Conservation (phyloP, 192 early-diverging fungal genomes). For the Oehlia diaphana region DNA sequence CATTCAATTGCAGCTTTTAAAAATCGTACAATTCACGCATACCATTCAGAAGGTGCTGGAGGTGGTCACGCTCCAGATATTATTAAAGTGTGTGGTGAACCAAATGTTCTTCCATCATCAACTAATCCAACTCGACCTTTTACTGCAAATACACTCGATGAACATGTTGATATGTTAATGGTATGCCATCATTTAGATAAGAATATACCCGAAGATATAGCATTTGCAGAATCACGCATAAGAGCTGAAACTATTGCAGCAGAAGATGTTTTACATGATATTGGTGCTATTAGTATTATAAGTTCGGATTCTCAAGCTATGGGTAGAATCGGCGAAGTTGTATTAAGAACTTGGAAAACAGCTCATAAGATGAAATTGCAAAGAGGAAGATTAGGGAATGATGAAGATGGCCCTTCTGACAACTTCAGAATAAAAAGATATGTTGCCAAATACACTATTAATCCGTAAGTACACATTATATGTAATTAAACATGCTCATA, state of each 20-base stretch:
- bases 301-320: slow-evolving; percentile 95
- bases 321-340: slow-evolving; percentile 95
- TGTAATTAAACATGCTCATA: neutral
- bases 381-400: slow-evolving; percentile 63
- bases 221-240: slow-evolving; percentile 96
- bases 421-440: slow-evolving; percentile 90
- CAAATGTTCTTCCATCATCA: slow-evolving; percentile 89
- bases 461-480: slow-evolving; percentile 65
- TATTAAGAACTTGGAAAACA: slow-evolving; percentile 91
- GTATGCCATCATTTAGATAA: slow-evolving; percentile 96
- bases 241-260: slow-evolving; percentile 96
- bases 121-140: slow-evolving; percentile 97
- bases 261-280: slow-evolving; percentile 94
- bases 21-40: slow-evolving; percentile 91
- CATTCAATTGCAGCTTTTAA: slow-evolving; percentile 87
- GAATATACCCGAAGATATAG: slow-evolving; percentile 93
- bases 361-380: slow-evolving; percentile 93
- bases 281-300: slow-evolving; percentile 94
- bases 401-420: slow-evolving; percentile 61
- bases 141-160: slow-evolving; percentile 94
- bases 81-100: slow-evolving; percentile 71
- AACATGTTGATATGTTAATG: slow-evolving; percentile 99
- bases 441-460: slow-evolving; percentile 97
- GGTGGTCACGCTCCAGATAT: slow-evolving; percentile 93
- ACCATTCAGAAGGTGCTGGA: slow-evolving; percentile 96